Conservation (phyloP, 495 filamentous ascomycete species). For the Thermochaetoides thermophila region DNA sequence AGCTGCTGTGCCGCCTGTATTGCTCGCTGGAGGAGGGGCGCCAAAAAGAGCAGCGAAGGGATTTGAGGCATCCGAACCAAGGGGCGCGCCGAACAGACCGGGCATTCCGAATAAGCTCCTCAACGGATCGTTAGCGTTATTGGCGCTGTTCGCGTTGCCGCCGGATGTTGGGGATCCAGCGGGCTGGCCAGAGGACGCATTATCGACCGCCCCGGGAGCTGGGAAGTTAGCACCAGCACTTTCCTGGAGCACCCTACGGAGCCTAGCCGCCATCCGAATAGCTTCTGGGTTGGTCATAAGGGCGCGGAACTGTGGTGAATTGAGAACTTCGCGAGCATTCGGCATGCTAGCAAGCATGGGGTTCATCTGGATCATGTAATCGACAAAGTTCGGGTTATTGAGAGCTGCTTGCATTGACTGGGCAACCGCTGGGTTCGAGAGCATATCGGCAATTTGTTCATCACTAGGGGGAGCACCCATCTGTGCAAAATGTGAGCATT, state of each 20-base stretch:
- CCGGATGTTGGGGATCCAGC: constrained; percentile 10
- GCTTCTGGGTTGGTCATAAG: constrained; percentile 93
- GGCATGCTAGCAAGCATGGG: constrained; percentile 80
- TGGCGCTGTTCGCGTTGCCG: constrained; percentile 2
- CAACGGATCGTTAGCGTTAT: constrained; percentile 5
- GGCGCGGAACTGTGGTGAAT: constrained; percentile 70
- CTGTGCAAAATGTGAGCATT: constrained; percentile 28
- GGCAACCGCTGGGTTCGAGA: constrained; percentile 71
- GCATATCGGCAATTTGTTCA: constrained; percentile 68
- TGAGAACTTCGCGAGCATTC: constrained; percentile 66
- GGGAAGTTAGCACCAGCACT: constrained; percentile 60
- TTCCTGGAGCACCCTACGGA: constrained; percentile 60
- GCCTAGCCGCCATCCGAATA: constrained; percentile 60
- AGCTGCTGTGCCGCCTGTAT: constrained; percentile 2
- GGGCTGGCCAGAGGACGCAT: constrained; percentile 24
- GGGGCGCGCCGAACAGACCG: constrained; percentile 16
- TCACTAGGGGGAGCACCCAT: constrained; percentile 78
- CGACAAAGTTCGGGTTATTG: constrained; percentile 79
- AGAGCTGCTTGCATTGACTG: constrained; percentile 84
- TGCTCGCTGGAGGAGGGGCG: constrained; percentile 9
- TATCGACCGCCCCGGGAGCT: constrained; percentile 79
- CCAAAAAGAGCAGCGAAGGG: constrained; percentile 63
- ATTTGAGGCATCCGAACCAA: constrained; percentile 37
- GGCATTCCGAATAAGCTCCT: constrained; percentile 27
- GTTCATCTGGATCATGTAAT: constrained; percentile 81